Base-by-base conservation (phyloP, 192 early-diverging fungal species). In the Entomortierella lignicola region DNA sequence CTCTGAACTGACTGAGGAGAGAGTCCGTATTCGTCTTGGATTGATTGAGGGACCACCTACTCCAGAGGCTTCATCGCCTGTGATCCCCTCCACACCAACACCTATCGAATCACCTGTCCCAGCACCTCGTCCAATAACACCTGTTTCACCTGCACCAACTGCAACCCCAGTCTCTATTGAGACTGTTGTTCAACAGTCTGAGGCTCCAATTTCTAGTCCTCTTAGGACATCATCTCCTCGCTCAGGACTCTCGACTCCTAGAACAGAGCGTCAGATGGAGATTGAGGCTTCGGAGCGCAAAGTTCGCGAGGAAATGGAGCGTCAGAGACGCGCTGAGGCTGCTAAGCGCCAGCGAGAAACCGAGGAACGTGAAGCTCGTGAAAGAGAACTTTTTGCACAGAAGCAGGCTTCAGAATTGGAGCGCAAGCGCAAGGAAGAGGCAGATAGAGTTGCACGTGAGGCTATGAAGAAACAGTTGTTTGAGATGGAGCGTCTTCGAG, bases 361-460 rank as follows among this genome's bases (percentile, higher is more conserved):
- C 7, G 71, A 69, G 50, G 61, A 73, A 59, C 71, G 71, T 63
- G 55, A 72, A 39, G 80, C 63, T 23, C 70, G 71, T 37, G 70
- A 72, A 53, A 71, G 63, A 29, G 69, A 63, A 10, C 23, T 70
- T 20, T 62, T 65, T 61, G 69, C 68, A 21, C 69, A 80, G 42
- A 82, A 62, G 59, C 81, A 63, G 56, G 83, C 83, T 42, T 73
- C 77, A 72, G 87, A 63, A 66, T 68, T 85, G 81, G 58, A 85
- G 55, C 86, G 80, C 41, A 87, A 83, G 82, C 86, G 85, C 73
- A 90, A 67, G 77, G 70, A 66, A 29, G 83, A 85, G 63, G 37
- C 64, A 15, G 80, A 83, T 23, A 58, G 66, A 31, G 51, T 80
- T 52, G 77, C 63, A 29, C 72, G 80, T 51, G 69, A 81, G 72